Base-by-base conservation (phyloP, 169 alveolate genomes). In the Babesia sp. region DNA sequence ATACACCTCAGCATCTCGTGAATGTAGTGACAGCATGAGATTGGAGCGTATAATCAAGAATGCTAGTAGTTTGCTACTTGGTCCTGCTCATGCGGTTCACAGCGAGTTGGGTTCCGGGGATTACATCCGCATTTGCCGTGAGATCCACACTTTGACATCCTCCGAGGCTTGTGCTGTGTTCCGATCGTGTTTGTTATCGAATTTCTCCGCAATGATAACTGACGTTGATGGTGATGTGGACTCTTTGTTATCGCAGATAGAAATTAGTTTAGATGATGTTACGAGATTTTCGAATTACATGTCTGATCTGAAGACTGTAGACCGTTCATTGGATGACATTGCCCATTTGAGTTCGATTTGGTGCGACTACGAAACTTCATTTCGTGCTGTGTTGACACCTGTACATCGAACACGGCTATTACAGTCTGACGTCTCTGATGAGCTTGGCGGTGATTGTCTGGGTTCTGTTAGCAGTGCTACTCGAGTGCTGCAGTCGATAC, bases 331-430 rank as follows among this genome's bases (percentile, higher is more conserved):
- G 36, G 86, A 78, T 28, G 66, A 53, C 31, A 78, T 78, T 45
- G 86, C 86, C 0, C 26, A 28, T 6, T 14, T 78, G 56, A 68
- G 79, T 39, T 78, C 86, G 31, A 66, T 68, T 26, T 78, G 86
- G 86, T 22, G 28, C 33, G 82, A 58, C 34, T 78, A 61, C 33
- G 86, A 78, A 31, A 18, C 57, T 7, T 34, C 86, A 12, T 46
- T 68, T n/a, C 48, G 68, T 16, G 67, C 45, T 7, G n/a, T 69
- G n/a, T 36, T 72, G 44, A 28, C 39, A 8, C 86, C 86, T n/a
- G 73, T 78, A 9, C 71, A 78, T 20, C 57, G 66, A 18, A 46
- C 60, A 28, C 51, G 54, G 36, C n/a, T 59, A 8, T 3, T 26
- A 2, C 54, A 69, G 36, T 44, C 31, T 20, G 2, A 41, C 29